phyloP scores from a whole-genome alignment of 495 filamentous ascomycete genomes.

The Xylaria telfairii region DNA sequence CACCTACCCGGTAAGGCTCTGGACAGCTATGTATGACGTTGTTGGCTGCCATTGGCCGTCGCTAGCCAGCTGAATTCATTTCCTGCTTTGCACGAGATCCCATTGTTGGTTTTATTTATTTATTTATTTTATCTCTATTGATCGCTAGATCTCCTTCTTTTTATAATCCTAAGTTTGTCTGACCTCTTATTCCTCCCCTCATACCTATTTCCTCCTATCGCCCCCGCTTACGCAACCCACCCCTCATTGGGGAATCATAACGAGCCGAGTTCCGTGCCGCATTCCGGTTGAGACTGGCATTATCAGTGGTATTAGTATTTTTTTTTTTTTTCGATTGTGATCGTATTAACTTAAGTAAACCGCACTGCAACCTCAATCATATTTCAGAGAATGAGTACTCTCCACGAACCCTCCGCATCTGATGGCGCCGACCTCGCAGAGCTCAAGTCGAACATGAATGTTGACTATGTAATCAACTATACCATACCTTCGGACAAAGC shows the following conservation, averaged over 20 bases:
- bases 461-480: conserved; percentile 94
- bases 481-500: conserved; percentile 67
- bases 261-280: conserved; percentile 1
- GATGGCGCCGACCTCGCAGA: conserved; percentile 37
- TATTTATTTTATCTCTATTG: background rate
- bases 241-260: background rate
- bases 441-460: conserved; percentile 52
- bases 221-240: background rate
- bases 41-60: conserved; percentile 2
- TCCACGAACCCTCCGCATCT: conserved; percentile 39
- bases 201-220: background rate
- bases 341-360: conserved; percentile 5
- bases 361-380: background rate
- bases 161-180: background rate
- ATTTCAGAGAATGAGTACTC: conserved; percentile 41
- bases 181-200: background rate
- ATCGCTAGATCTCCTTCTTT: background rate
- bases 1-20: conserved; percentile 10
- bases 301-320: background rate
- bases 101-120: background rate
- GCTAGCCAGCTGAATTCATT: conserved; percentile 1
- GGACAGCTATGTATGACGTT: conserved; percentile 19
- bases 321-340: background rate
- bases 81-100: background rate
- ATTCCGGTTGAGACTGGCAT: background rate